Base-by-base conservation (phyloP, 179 eudicot species). In the Actinidia chinensis region DNA sequence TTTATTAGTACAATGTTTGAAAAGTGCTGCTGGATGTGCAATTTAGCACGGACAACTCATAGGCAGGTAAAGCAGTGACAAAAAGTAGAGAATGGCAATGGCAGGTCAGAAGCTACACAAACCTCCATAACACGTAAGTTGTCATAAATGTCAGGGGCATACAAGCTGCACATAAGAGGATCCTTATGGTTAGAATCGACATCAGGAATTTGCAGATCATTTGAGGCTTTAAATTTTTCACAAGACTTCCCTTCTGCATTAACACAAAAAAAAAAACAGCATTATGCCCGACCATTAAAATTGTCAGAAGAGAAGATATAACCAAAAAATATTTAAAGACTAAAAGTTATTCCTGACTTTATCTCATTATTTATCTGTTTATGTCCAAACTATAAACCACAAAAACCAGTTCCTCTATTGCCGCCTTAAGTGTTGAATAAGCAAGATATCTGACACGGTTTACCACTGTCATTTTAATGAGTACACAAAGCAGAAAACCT, bases 151-250 rank as follows among this genome's bases (percentile, higher is more conserved):
- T 91, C 91, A 75, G 89, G 83, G 81, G 91, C 98, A 81, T 94
- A 94, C 23, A 81, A 78, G 82, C 90, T 82, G 82, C 98, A 94
- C 97, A 92, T 87, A 75, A 73, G 89, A 68, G 95, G 97, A 84
- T 91, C 97, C 85, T 86, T 90, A 73, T 84, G 82, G 72, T 86
- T 87, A 28, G 86, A 83, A 84, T 94, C 98, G 81, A 94, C 89
- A 82, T 92, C 89, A 40, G 83, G 73, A 67, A 94, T 73, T 44
- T 78, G 77, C 51, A 75, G 80, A 76, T 70, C 84, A 52, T 81
- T 78, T 59, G 84, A 84, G 77, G 73, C 81, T 82, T 68, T 87
- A 36, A 81, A 22, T 65, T 82, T 80, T 69, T 77, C 76, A 47
- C 76, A 74, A 85, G 28, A 54, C 75, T 81, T 81, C 55, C 43